A percentile compares a stretch with the other conserved stretches of the same genome.
phyloP scores from a whole-genome alignment of 2,329 filamentous ascomycete species.

The Thermothelomyces thermophilus region DNA sequence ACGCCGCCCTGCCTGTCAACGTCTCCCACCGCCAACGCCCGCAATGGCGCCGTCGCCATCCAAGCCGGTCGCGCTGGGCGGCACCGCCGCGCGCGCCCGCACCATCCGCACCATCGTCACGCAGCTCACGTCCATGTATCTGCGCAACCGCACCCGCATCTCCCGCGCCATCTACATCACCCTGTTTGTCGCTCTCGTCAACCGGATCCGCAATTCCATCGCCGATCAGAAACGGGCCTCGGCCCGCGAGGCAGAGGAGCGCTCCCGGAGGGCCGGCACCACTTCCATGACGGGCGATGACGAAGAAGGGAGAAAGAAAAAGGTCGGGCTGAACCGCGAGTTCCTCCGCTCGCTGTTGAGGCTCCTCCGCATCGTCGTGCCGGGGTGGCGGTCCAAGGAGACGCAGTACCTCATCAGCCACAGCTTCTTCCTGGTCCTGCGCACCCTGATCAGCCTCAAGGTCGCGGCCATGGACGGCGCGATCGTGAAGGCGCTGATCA shows the following conservation, averaged over 20 bases:
- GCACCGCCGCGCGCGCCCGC: conserved; percentile 44
- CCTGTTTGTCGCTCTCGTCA: conserved; percentile 70
- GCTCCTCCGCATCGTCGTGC: conserved; percentile 79
- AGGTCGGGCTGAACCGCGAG: conserved; percentile 87
- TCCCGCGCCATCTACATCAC: conserved; percentile 79
- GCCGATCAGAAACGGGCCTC: conserved; percentile 87
- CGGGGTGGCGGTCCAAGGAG: conserved; percentile 85
- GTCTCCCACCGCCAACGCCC: not conserved
- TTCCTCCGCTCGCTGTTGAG: conserved; percentile 67
- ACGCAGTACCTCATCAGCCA: conserved; percentile 80
- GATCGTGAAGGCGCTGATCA: conserved; percentile 85
- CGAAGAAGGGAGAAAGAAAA: conserved; percentile 53
- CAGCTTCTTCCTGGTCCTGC: conserved; percentile 82
- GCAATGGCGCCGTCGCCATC: conserved; percentile 67
- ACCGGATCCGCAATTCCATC: conserved; percentile 86
- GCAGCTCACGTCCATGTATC: conserved; percentile 64
- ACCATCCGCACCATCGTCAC: conserved; percentile 59
- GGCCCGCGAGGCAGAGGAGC: conserved; percentile 55
- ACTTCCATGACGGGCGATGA: conserved; percentile 36
- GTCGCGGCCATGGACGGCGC: conserved; percentile 93
- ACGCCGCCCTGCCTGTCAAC: not conserved
- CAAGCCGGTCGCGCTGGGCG: conserved; percentile 52
- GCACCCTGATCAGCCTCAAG: conserved; percentile 89
- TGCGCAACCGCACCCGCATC: conserved; percentile 72
- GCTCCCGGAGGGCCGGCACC: conserved; percentile 43